Evolutionary conservation across 106 monocot species (phyloP).

Genomic region (Apostasia shenzhenica): DNA sequence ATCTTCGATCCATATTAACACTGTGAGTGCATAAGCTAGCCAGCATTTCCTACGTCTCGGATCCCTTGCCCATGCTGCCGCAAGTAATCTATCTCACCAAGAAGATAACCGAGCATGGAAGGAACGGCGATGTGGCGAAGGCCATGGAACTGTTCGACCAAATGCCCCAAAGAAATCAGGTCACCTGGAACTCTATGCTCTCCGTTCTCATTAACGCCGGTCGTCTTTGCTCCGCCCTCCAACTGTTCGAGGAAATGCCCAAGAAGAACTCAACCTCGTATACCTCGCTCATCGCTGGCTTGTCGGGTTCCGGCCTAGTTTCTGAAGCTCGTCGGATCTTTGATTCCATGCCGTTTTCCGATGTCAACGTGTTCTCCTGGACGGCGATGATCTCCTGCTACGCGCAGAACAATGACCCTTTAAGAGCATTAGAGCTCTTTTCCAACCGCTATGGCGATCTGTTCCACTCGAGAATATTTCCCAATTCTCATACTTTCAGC

Average conservation of each 20-base stretch:
- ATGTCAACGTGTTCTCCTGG: constrained; percentile 48
- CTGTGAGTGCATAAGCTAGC: too few species aligned
- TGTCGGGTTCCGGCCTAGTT: constrained; percentile 17
- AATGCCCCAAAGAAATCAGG: constrained; percentile 32
- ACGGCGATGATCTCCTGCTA: constrained; percentile 47
- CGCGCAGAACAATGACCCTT: constrained; percentile 22
- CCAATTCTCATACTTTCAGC: constrained; percentile 43
- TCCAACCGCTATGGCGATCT: constrained; percentile 15
- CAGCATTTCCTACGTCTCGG: too few species aligned
- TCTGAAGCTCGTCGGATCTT: constrained; percentile 21
- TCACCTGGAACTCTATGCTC: constrained; percentile 44
- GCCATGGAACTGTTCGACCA: constrained; percentile 28
- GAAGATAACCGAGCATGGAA: constrained; percentile 16
- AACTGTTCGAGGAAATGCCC: constrained; percentile 40
- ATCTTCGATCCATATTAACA: too few species aligned
- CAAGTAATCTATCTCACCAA: constrained; percentile 8
- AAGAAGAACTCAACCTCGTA: constrained; percentile 33
- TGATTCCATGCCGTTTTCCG: constrained; percentile 9
- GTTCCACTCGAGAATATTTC: constrained; percentile 12
- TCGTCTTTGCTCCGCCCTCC: constrained; percentile 10
- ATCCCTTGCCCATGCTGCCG: too few species aligned
- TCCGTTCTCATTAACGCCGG: constrained; percentile 19
- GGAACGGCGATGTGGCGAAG: constrained; percentile 13
- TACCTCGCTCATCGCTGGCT: constrained; percentile 33
- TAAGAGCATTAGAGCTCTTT: constrained; percentile 24